Base-by-base conservation (phyloP, 129 eudicot species). In the Tanacetum coccineum region DNA sequence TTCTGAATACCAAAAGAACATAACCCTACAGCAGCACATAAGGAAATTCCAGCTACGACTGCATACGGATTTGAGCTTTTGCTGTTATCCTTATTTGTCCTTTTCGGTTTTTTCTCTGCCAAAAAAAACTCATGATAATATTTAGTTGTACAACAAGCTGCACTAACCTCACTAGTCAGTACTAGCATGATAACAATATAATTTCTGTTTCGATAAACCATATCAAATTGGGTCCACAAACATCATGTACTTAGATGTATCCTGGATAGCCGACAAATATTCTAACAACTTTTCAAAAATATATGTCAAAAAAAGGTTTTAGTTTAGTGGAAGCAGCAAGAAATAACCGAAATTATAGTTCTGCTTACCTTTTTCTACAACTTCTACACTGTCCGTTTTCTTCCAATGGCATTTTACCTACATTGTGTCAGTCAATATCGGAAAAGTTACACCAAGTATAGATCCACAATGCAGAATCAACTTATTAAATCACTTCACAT, bases 1-100 rank as follows among this genome's bases (percentile, higher is more conserved):
- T 22, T 78, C 46, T 67, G 82, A 61, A 72, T 46, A 54, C 56
- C 59, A n/a, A 59, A 5, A 40, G 82, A 59, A 49, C 78, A 78
- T 49, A 78, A 48, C 52, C 78, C 78, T 13, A 67, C 47, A 11
- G 13, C 52, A 39, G 47, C 21, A 42, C 66, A 78, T 59, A 78
- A 67, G 26, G 74, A 66, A 52, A 66, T 70, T 66, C 78, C 82
- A 28, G 48, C 68, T 25, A 45, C 70, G 45, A 59, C 22, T 68
- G 77, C 30, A 72, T 78, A 60, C 3, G 62, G 54, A 30, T 47
- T 70, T 53, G 67, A 28, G 59, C 2, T 59, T 28, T 55, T 74
- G 20, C 19, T 66, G 60, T 30, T 49, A 28, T 32, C 17, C 49
- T 15, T 28, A 17, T 47, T 53, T 7, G 18, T 55, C 65, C 72